A percentile compares a stretch with the other conserved stretches of the same genome.
Conservation (phyloP, 2,329 filamentous ascomycete species). For the Colletotrichum magnum region DNA sequence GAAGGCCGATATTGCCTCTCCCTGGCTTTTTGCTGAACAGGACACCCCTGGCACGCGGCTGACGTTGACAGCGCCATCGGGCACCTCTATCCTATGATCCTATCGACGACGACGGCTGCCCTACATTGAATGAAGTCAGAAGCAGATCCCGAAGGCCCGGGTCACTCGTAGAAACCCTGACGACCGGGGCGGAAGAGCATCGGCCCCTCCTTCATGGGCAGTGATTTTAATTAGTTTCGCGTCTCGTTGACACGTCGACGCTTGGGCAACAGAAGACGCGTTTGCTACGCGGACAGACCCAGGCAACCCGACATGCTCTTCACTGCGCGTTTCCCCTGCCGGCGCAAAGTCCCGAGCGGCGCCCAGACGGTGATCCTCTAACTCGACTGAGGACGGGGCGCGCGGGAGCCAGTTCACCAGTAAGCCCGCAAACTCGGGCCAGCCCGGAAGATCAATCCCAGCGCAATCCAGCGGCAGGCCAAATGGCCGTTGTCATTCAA, state of each 20-base stretch:
- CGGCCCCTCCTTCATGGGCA: constrained; percentile 27
- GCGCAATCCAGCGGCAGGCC: too few species aligned
- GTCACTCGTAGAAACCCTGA: constrained; percentile 11
- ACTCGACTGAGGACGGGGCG: constrained; percentile 9
- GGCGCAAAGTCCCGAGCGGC: constrained; percentile 19
- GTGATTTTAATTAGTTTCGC: constrained; percentile 22
- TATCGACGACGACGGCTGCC: background rate
- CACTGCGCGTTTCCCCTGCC: constrained; percentile 16
- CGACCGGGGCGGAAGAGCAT: constrained; percentile 19
- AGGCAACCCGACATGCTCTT: background rate
- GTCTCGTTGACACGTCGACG: constrained; percentile 23
- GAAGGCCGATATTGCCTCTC: constrained; percentile 20
- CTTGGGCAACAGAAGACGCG: constrained; percentile 18
- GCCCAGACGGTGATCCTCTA: constrained; percentile 25
- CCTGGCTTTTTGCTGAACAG: constrained; percentile 14
- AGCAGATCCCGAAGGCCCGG: constrained; percentile 7
- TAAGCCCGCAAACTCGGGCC: constrained; percentile 3
- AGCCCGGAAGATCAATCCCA: background rate
- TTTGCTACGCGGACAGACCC: constrained; percentile 1
- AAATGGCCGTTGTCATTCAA: too few species aligned
- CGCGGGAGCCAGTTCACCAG: background rate
- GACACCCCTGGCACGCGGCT: constrained; percentile 15
- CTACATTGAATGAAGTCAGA: background rate
- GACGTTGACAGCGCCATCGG: constrained; percentile 15
- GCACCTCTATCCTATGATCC: constrained; percentile 5